Base-by-base conservation (phyloP, 2,329 filamentous ascomycete species). In the Ramularia endophylla region DNA sequence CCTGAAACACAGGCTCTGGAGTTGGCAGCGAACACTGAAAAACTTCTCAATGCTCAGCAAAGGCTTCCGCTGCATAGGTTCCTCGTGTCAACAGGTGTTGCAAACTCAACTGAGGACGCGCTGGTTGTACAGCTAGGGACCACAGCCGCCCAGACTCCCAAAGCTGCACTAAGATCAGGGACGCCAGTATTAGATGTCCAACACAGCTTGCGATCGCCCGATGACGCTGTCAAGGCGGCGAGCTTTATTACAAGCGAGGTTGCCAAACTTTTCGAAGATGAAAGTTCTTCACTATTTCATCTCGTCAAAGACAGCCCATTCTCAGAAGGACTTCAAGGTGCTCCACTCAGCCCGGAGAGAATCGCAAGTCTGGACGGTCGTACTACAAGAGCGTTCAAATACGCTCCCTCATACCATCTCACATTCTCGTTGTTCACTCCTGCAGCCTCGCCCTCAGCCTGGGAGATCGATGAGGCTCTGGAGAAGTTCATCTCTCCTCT, bases 341-440 rank as follows among this genome's bases (percentile, higher is more conserved):
- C 60, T 2, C 54, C 60, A n/a, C 62, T 69, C 8, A 46, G 39
- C 16, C 36, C 43, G 2, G 53, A 50, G 17, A 40, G 43, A 9
- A 44, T 46, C 35, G 41, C 52, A 29, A 55, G 83, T 12, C 74
- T 82, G 20, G 72, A 73, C 46, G 71, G 72, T 41, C 84, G 88
- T 47, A 85, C 85, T 27, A 92, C 85, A 2, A 77, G 88, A 37
- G 87, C 88, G 1, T 77, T 97, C 58, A 94, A 90, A 61, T 94
- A 95, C 61, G 84, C 92, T 3, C 81, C 89, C 11, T 94, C 87
- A 0, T 98, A 97, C 61, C 92, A 98, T 60, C 71, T 98, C 19
- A 95, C 89, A 0, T 95, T 98, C 59, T 98, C 92, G 0, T 73
- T 98, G 3, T 97, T 98, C 61, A 92, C 87, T 0, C 83, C 85